Percentiles rank a stretch among this genome's conserved stretches.
phyloP scores from a whole-genome alignment of 176 grass and related monocot genomes.

The Ananas comosus region DNA sequence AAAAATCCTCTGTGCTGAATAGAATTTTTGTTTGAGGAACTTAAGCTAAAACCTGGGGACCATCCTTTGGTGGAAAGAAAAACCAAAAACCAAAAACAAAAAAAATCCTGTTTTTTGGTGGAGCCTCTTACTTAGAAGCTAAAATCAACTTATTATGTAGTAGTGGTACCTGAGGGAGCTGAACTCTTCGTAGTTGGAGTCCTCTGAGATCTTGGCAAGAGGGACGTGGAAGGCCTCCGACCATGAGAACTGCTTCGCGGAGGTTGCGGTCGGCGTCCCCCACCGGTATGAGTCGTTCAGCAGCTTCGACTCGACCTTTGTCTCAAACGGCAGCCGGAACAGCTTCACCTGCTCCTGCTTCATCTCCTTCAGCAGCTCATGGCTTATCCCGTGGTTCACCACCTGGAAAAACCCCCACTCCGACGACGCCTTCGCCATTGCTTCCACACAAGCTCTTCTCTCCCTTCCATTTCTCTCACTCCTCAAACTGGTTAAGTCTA shows the following conservation, averaged over 20 bases:
- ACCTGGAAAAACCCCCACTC: conserved; percentile 44
- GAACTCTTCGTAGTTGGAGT: conserved; percentile 9
- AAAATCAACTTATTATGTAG: background rate
- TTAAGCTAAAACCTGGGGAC: too few species aligned
- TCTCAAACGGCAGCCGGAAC: conserved; percentile 26
- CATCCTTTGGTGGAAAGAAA: too few species aligned
- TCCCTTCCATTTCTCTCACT: conserved; percentile 1
- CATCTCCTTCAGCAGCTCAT: conserved; percentile 7
- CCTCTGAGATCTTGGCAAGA: conserved; percentile 6
- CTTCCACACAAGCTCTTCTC: conserved; percentile 9
- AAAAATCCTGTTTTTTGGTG: too few species aligned
- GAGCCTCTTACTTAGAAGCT: background rate
- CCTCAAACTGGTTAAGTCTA: conserved; percentile 23
- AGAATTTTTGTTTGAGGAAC: too few species aligned
- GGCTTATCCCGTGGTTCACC: conserved; percentile 23
- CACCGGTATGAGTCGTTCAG: conserved; percentile 25
- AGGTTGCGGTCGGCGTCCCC: conserved; percentile 17
- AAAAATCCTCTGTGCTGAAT: too few species aligned
- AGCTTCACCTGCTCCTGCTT: conserved; percentile 20
- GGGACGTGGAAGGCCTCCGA: conserved; percentile 26
- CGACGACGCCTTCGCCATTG: conserved; percentile 10
- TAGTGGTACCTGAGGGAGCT: conserved; percentile 16
- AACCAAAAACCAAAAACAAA: too few species aligned
- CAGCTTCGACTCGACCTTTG: conserved; percentile 16
- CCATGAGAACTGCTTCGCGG: conserved; percentile 23